These are phyloP conservation scores for Naegleria gruberi DNA, from an alignment of 208 protist species.

Conservation along the genomic window DNA sequence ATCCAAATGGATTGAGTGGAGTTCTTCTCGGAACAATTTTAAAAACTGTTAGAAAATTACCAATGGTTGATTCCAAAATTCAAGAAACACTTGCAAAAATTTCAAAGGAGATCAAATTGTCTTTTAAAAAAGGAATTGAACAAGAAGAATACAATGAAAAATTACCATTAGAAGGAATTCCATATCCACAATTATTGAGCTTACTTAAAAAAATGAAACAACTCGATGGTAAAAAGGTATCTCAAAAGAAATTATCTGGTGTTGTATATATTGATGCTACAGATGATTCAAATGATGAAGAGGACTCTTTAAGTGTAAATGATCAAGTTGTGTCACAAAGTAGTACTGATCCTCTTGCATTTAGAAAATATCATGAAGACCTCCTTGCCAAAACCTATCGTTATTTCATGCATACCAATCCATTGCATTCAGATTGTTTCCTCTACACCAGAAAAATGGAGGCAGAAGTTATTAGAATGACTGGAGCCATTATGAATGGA, in stretches of 20 bases:
- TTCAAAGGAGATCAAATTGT: not conserved
- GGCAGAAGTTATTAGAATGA: constrained; percentile 90
- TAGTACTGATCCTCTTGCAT: not conserved
- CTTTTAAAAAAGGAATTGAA: not conserved
- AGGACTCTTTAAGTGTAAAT: not conserved
- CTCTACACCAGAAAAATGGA: constrained; percentile 84
- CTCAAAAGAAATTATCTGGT: not conserved
- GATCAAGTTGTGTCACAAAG: not conserved
- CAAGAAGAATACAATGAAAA: not conserved
- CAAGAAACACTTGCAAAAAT: not conserved
- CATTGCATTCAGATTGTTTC: not conserved
- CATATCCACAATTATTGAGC: not conserved
- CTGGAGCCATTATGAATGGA: constrained; percentile 83
- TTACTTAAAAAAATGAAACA: not conserved
- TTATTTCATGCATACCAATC: constrained; percentile 10
- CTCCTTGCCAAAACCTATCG: not conserved
- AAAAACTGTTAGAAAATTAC: not conserved
- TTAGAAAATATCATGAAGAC: not conserved
- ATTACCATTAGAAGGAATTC: not conserved
- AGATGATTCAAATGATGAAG: not conserved
- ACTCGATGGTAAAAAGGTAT: not conserved
- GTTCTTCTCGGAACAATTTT: not conserved
- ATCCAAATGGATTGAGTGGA: not conserved
- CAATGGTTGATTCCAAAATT: not conserved
- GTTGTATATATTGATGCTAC: too few species aligned